Conservation (phyloP, 306 rosid genomes). For the Urtica urens region DNA sequence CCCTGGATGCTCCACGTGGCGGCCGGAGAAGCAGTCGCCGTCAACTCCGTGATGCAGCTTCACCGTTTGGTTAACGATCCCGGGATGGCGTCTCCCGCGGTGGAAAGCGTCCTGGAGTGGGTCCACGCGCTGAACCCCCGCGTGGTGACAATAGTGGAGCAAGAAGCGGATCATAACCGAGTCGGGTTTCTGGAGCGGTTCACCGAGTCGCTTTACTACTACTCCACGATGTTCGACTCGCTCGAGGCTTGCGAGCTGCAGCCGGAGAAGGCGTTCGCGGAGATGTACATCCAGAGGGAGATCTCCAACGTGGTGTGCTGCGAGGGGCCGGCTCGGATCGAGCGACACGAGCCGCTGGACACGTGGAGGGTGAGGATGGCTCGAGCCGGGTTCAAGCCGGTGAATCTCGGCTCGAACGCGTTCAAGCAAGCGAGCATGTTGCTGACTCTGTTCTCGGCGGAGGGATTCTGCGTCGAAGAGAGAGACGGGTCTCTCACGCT, state of each 20-base stretch:
- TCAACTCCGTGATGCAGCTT: slow-evolving; percentile 77
- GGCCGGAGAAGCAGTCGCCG: slow-evolving; percentile 67
- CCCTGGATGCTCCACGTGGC: slow-evolving; percentile 86
- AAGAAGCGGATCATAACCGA: slow-evolving; percentile 73
- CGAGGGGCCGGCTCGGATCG: slow-evolving; percentile 64
- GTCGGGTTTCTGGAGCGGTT: slow-evolving; percentile 70
- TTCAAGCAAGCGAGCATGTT: slow-evolving; percentile 82
- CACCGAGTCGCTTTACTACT: slow-evolving; percentile 70
- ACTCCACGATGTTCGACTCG: slow-evolving; percentile 83
- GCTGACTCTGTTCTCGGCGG: slow-evolving; percentile 64
- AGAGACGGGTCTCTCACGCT: slow-evolving; percentile 68
- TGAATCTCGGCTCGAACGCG: slow-evolving; percentile 69
- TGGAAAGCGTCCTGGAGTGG: slow-evolving; percentile 46
- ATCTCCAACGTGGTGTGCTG: slow-evolving; percentile 75
- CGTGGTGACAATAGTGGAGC: slow-evolving; percentile 70
- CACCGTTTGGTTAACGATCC: slow-evolving; percentile 58
- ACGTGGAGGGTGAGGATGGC: slow-evolving; percentile 56
- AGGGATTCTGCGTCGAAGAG: slow-evolving; percentile 74
- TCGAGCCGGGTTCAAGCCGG: slow-evolving; percentile 49
- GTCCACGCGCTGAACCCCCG: slow-evolving; percentile 64
- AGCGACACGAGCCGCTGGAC: slow-evolving; percentile 65
- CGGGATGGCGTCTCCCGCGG: slow-evolving; percentile 6
- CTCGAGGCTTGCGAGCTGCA: slow-evolving; percentile 53
- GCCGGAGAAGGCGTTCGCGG: slow-evolving; percentile 71
- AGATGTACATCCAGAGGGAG: slow-evolving; percentile 65